Base-by-base conservation (phyloP, 2,329 filamentous ascomycete species). In the Pseudodiploospora longispora region DNA sequence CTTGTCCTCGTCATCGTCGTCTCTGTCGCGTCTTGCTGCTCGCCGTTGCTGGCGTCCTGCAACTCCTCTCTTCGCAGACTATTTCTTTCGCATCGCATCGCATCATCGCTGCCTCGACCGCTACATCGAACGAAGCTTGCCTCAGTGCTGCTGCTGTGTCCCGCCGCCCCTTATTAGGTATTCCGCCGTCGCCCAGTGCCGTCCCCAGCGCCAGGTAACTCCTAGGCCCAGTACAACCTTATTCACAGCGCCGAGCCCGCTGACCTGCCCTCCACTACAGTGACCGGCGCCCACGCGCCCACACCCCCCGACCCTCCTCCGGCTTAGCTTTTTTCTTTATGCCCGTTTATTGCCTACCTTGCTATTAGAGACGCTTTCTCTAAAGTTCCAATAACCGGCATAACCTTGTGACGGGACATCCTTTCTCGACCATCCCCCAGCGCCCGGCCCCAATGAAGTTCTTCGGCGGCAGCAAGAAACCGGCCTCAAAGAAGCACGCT, bases 381-480 rank as follows among this genome's bases (percentile, higher is more conserved):
- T 35, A 27, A 28, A 51, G 51, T 55, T 52, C 50, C 39, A 59
- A 49, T 63, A 64, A 59, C 59, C 61, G 56, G 61, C 59, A 65
- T 66, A 66, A 61, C 56, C 62, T 63, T 63, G 57, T 64, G 59
- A 56, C 62, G 61, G 61, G 62, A 63, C 53, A 59, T 52, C 49
- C 50, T 49, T 57, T 52, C 47, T 54, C 49, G 30, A 32, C 38
- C 44, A 43, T 37, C 37, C 36, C 36, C 40, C 28, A 43, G 43
- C 44, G 41, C 41, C 42, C 44, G 32, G 51, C 51, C 54, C 56
- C 61, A 62, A 75, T 75, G 72, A 75, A 74, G 69, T 69, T 74
- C 69, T 75, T 75, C 60, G 62, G 59, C 52, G 59, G 56, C 50
- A 62, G 54, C 54, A 67, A 66, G 64, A 74, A 72, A 65, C 54